Conservation (phyloP, 2,329 filamentous ascomycete genomes). For the Zarea fungicola region DNA sequence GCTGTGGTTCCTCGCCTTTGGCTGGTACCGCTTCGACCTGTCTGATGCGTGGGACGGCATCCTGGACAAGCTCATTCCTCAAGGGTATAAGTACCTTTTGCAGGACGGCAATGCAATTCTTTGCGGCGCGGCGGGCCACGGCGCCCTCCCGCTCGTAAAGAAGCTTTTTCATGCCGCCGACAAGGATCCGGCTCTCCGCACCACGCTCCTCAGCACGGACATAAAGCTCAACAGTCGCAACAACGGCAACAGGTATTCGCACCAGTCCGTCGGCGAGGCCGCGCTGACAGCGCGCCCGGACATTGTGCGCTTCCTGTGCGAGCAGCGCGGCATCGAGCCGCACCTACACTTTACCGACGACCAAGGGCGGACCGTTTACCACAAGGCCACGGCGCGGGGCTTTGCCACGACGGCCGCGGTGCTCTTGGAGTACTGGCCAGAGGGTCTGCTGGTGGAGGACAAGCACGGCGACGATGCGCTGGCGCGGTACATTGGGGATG, state of each 20-base stretch:
- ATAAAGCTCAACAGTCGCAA: not conserved
- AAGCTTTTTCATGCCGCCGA: not conserved
- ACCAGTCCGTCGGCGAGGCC: not conserved
- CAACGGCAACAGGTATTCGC: not conserved
- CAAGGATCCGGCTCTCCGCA: not conserved
- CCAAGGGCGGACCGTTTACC: not conserved
- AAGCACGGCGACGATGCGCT: not conserved
- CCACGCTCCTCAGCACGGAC: not conserved
- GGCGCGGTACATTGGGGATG: not conserved
- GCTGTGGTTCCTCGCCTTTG: not conserved
- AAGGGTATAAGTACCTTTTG: conserved; percentile 21
- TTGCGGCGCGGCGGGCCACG: not conserved
- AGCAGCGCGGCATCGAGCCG: not conserved
- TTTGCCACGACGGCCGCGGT: not conserved
- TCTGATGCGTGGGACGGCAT: not conserved
- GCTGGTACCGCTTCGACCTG: not conserved
- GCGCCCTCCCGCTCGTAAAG: not conserved
- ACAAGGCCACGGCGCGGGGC: not conserved
- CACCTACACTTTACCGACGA: not conserved
- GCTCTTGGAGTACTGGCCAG: not conserved
- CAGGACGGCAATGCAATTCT: conserved; percentile 18
- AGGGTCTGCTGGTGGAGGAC: not conserved
- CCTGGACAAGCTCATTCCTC: not conserved
- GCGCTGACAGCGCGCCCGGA: not conserved
- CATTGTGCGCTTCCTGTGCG: not conserved